Evolutionary conservation across 2,329 filamentous ascomycete genomes (phyloP).

Genomic region (Botrytis cinerea): DNA sequence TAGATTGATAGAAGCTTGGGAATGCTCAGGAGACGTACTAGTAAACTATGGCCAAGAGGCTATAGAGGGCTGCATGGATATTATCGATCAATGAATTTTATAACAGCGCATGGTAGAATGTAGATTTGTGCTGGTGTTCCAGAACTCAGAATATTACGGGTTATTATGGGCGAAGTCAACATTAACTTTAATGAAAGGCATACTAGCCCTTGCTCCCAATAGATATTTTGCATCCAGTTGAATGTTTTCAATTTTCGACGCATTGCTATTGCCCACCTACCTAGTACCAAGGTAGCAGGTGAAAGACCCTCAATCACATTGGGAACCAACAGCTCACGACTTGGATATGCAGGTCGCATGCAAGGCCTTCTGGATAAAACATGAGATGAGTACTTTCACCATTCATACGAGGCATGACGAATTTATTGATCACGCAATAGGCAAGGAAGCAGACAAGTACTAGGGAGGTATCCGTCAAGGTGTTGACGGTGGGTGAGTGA

Average conservation of each 20-base stretch:
- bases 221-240: neutral
- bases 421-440: neutral
- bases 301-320: neutral
- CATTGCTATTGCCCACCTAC: too few species aligned
- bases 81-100: slow-evolving; percentile 1
- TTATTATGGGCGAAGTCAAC: neutral
- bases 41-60: neutral
- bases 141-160: neutral
- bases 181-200: neutral
- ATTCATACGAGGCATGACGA: neutral
- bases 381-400: neutral
- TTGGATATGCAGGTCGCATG: neutral
- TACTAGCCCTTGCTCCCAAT: neutral
- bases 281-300: neutral
- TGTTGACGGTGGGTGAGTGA: neutral
- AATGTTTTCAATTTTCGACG: neutral
- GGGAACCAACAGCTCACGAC: neutral
- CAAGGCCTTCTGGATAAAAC: neutral
- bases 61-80: slow-evolving; percentile 5
- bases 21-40: slow-evolving; percentile 29
- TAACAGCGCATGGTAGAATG: neutral
- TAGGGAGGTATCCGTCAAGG: slow-evolving; percentile 6
- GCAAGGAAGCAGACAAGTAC: neutral
- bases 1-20: slow-evolving; percentile 42
- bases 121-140: neutral